Base-by-base conservation (phyloP, 2,329 filamentous ascomycete genomes). In the Chrysosporium keratinophilum region DNA sequence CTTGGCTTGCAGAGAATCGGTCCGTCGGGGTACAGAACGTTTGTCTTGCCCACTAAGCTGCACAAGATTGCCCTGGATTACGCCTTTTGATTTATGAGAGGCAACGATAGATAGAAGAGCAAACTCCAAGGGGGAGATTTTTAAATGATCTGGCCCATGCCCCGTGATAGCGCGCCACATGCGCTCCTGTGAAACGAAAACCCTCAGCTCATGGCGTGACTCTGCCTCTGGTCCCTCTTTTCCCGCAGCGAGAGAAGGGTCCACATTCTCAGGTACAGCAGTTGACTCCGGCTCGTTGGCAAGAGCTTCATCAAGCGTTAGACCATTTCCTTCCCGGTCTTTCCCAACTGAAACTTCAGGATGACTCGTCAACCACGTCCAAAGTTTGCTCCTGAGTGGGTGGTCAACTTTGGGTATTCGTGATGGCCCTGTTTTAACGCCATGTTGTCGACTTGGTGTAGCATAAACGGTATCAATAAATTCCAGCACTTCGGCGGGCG, bases 161-260 rank as follows among this genome's bases (percentile, higher is more conserved):
- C 80, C 81, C 11, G 81, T 73, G 49, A 84, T 68, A 7, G 80
- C 78, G 54, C 76, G 71, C 80, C 81, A 84, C 23, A 77, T 76
- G 35, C 78, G 72, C 50, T 79, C 74, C 58, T 77, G 70, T 5
- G 74, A 80, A 6, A 79, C 76, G 61, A 70, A 76, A 6, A 81
- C 65, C 35, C 72, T 71, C 58, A 74, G 56, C 50, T 41, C 50
- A 19, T 39, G 41, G 11, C 37, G n/a, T 52, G 49, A 53, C 52
- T 39, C 23, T 31, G 4, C 12, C 2, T 41, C 15, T 15, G 20
- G 14, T 42, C 15, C 31, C 10, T 3, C 12, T 15, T 44, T n/a
- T 17, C 35, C 49, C n/a, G 28, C n/a, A 19, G 33, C n/a, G 39
- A 52, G 28, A 42, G 42, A 40, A 23, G 51, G 37, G 12, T 49